Evolutionary conservation across 2,329 filamentous ascomycete genomes (phyloP), one percentile per base, ranked within the genome.

Genomic region (Grosmannia huntii): DNA sequence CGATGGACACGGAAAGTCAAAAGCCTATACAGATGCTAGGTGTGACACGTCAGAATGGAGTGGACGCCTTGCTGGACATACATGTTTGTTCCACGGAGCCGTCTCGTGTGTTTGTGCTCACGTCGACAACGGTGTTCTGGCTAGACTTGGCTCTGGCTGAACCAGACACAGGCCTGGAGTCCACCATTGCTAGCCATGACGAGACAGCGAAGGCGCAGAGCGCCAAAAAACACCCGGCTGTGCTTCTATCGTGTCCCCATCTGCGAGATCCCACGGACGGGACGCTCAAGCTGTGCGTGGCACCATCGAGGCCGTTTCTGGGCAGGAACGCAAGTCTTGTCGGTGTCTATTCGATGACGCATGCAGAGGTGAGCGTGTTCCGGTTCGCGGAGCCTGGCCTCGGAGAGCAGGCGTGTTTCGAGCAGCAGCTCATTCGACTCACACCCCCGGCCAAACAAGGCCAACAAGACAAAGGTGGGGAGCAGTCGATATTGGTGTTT

Each of bases 61-160:
- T 65, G 27, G 73, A 75, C 55, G 65, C 62, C 19, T 78, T 89
- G 53, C 66, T 89, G 59, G 79, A 86, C 64, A 65, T 84, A 1
- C 74, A 75, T 61, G 64, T 68, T 10, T 79, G 79, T 59, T 75
- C 76, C 1, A 65, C 68, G 2, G 70, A 76, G 57, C 69, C 72
- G 5, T 71, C 73, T 28, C 75, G 80, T n/a, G 64, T 83, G 1
- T 80, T 84, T 59, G 70, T 87, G 11, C 69, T 88, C 51, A 88
- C 83, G 1, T 76, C 75, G 14, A 72, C 72, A 0, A 71, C 71
- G 31, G 58, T 86, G 0, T 70, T 77, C 38, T 74, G 79, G 70
- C 62, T 82, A n/a, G 71, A 76, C 53, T 64, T 79, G 16, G 56
- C 25, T 12, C 9, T 44, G 19, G 5, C 25, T 48, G 21, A 49